phyloP scores from a whole-genome alignment of 352 stramenopile genomes.

The Blastocystis sp. region DNA sequence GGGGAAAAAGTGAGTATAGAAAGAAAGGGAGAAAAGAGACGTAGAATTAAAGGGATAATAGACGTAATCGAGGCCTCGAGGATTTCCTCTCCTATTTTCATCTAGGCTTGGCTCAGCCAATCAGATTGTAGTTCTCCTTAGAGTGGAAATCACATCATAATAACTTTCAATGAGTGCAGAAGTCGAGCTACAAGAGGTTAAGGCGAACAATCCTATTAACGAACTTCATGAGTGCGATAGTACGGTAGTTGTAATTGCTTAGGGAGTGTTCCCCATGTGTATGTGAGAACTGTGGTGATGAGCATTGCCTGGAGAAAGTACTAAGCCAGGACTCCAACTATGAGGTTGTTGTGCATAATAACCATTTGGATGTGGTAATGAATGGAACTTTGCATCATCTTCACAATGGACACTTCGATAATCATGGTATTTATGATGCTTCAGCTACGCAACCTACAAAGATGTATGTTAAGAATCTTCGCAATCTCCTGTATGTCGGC shows the following conservation, averaged over 20 bases:
- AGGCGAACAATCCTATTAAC: background rate
- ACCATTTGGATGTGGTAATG: constrained; percentile 42
- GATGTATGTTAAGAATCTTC: constrained; percentile 39
- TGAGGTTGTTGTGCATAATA: constrained; percentile 41
- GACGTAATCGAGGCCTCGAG: background rate
- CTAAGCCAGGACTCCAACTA: background rate
- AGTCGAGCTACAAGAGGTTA: constrained; percentile 21
- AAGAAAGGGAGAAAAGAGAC: background rate
- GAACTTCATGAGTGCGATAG: background rate
- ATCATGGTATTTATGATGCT: constrained; percentile 49
- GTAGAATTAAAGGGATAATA: background rate
- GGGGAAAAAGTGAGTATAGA: background rate
- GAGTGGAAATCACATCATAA: background rate
- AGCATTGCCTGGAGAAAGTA: background rate
- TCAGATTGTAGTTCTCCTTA: background rate
- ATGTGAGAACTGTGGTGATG: background rate
- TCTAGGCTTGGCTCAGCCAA: constrained; percentile 25
- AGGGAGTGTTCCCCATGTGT: constrained; percentile 9
- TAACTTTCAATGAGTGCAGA: constrained; percentile 39
- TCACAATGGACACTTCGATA: constrained; percentile 48
- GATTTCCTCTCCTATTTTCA: constrained; percentile 57
- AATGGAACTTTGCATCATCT: constrained; percentile 41
- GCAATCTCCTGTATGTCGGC: background rate
- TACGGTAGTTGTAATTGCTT: background rate
- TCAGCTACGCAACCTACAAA: background rate